Evolutionary conservation across 768 basidiomycete genomes (phyloP), one percentile per base, ranked within the genome.

Genomic region (Suillus tomentosus): DNA sequence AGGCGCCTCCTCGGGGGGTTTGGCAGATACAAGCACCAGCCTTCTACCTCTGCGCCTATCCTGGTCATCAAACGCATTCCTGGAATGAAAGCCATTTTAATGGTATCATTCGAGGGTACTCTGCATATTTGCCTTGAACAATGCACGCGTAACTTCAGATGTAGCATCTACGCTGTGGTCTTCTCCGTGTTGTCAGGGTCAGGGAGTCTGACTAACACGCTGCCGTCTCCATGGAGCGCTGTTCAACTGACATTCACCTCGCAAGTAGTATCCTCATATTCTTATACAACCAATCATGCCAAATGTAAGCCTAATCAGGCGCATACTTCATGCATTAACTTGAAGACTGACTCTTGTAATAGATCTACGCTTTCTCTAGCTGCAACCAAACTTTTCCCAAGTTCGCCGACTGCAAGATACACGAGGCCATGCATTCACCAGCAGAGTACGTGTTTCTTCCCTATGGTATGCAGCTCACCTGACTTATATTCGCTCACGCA

Each of bases 301-400:
- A 37, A 55, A 55, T n/a, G 54, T 37, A 19, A 22, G 36, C 36
- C 36, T 3, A 1, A n/a, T 55, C 54, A 8, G 13, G 13, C 15
- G 5, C n/a, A n/a, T 55, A 13, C n/a, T 6, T 31, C 5, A 0
- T 31, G 31, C 1, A 31, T 8, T 55, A 1, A 43, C 17, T 43
- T 17, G 17, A 43, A n/a, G 7, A n/a, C 36, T 22, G 11, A 54
- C 13, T 19, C n/a, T 22, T 19, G 17, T 8, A 19, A 54, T 54
- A 74, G 73, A 47, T 15, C n/a, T 61, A 45, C 56, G 0, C 60
- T 1, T 75, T 72, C 40, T 54, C 42, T 17, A 14, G 43, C 37
- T 75, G 73, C 27, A 50, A 15, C 27, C 19, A n/a, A 47, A 48
- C 50, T 51, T 74, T 74, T 22, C 15, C 19, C 10, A 74, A 37